A percentile compares a stretch with the other conserved stretches of the same genome.
Evolutionary conservation across 805 yeast genomes (phyloP).

Genomic region (Candida cerambycidarum): DNA sequence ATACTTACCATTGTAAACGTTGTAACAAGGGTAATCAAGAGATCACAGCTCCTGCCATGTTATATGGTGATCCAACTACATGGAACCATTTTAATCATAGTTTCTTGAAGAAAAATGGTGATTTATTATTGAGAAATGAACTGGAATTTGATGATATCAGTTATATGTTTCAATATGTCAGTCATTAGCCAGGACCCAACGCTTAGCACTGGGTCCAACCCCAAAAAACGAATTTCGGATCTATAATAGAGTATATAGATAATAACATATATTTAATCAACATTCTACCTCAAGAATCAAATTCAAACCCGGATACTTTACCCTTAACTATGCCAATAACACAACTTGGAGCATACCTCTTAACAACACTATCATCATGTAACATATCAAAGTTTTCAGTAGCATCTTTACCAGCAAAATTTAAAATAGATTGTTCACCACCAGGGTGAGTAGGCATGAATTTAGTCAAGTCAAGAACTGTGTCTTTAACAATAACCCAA

Average conservation of each 20-base stretch:
- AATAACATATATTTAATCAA: slow-evolving; percentile 4
- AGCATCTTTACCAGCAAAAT: slow-evolving; percentile 49
- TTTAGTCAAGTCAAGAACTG: slow-evolving; percentile 47
- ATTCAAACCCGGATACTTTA: slow-evolving; percentile 39
- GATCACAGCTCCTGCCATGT: slow-evolving; percentile 75
- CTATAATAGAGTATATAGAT: slow-evolving; percentile 1
- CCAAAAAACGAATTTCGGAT: too few species aligned
- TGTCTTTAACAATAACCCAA: slow-evolving; percentile 55
- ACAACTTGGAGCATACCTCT: slow-evolving; percentile 46
- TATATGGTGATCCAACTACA: slow-evolving; percentile 95
- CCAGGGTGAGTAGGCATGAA: slow-evolving; percentile 57
- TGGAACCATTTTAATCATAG: slow-evolving; percentile 88
- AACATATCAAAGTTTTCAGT: slow-evolving; percentile 52
- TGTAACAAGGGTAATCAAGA: slow-evolving; percentile 60
- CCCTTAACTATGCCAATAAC: slow-evolving; percentile 57
- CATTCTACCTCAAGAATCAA: too few species aligned
- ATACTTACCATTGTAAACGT: slow-evolving; percentile 83
- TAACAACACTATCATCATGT: slow-evolving; percentile 56
- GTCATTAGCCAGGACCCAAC: slow-evolving; percentile 37
- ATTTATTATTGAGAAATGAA: slow-evolving; percentile 75
- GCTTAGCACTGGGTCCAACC: too few species aligned
- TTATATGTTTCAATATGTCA: slow-evolving; percentile 90
- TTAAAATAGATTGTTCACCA: slow-evolving; percentile 54
- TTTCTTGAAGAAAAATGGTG: slow-evolving; percentile 66
- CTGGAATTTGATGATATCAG: slow-evolving; percentile 65